Evolutionary conservation across 768 basidiomycete species (phyloP).

Genomic region (Rhodotorula paludigena): DNA sequence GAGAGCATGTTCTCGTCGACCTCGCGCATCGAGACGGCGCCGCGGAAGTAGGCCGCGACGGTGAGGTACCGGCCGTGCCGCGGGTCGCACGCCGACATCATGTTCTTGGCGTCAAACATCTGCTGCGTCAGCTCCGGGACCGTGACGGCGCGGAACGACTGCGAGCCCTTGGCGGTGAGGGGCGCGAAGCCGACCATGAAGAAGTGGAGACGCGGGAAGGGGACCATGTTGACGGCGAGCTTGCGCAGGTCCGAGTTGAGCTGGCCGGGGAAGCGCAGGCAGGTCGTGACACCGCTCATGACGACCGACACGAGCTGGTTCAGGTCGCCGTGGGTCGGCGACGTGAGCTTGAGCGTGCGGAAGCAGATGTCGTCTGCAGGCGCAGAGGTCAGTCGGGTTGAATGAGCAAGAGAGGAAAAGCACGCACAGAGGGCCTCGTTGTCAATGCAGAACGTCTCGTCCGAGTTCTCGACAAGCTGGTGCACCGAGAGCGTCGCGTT

Average conservation of each 20-base stretch:
- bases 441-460: constrained; percentile 99
- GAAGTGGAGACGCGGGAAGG: constrained; percentile 74
- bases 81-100: constrained; percentile 98
- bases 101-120: constrained; percentile 99
- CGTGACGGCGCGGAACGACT: constrained; percentile 80
- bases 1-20: constrained; percentile 99
- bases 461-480: constrained; percentile 98
- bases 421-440: constrained; percentile 77
- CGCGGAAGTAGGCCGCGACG: constrained; percentile 96
- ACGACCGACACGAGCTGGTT: constrained; percentile 97
- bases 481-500: constrained; percentile 98
- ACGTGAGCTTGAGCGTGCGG: constrained; percentile 88
- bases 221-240: constrained; percentile 98
- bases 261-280: constrained; percentile 98
- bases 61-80: constrained; percentile 96
- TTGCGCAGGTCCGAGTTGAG: constrained; percentile 98
- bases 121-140: constrained; percentile 97
- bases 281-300: constrained; percentile 98
- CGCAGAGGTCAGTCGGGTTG: neutral
- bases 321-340: constrained; percentile 93
- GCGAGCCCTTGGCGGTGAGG: constrained; percentile 74
- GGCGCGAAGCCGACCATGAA: constrained; percentile 82
- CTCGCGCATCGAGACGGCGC: constrained; percentile 99
- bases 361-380: constrained; percentile 82
- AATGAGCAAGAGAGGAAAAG: too few species aligned